These are phyloP conservation scores for Diutina scorzettiae DNA, from an alignment of 1,139 yeast species.

Conservation along the genomic window DNA sequence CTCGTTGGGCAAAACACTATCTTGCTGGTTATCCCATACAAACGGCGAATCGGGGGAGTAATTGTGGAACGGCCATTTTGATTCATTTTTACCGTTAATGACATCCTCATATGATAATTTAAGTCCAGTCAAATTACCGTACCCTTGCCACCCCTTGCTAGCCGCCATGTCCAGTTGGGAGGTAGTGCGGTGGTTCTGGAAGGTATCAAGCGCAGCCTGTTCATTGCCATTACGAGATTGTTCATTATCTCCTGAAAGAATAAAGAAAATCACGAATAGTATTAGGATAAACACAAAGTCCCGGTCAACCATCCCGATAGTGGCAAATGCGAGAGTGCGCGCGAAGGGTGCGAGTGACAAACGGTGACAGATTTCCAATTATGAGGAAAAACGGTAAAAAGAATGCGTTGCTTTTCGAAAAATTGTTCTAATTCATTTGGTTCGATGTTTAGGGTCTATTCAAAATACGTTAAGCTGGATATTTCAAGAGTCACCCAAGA, in stretches of 20 bases:
- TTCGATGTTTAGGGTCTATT: too few species aligned
- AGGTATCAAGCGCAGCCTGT: slow-evolving; percentile 17
- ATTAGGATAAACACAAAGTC: slow-evolving; percentile 15
- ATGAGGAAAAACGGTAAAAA: too few species aligned
- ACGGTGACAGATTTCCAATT: too few species aligned
- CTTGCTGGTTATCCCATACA: slow-evolving; percentile 34
- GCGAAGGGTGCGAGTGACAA: too few species aligned
- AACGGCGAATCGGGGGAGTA: slow-evolving; percentile 32
- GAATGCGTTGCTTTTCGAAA: too few species aligned
- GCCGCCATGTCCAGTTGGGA: slow-evolving; percentile 23
- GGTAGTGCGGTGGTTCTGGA: slow-evolving; percentile 20
- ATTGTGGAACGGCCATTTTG: slow-evolving; percentile 47
- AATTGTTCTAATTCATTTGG: too few species aligned
- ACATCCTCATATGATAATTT: slow-evolving; percentile 49
- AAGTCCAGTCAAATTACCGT: slow-evolving; percentile 68
- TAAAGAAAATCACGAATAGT: slow-evolving; percentile 25
- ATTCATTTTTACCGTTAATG: slow-evolving; percentile 25
- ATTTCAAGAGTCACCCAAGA: too few species aligned
- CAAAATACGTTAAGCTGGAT: too few species aligned
- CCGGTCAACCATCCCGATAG: slow-evolving; percentile 12
- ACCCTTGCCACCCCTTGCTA: slow-evolving; percentile 39
- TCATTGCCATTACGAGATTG: slow-evolving; percentile 21
- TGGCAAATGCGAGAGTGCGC: slow-evolving; percentile 9
- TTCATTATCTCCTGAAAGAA: slow-evolving; percentile 21
- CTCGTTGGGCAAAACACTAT: slow-evolving; percentile 49